Base-by-base conservation (phyloP, 2,329 filamentous ascomycete species). In the Alternaria arborescens region DNA sequence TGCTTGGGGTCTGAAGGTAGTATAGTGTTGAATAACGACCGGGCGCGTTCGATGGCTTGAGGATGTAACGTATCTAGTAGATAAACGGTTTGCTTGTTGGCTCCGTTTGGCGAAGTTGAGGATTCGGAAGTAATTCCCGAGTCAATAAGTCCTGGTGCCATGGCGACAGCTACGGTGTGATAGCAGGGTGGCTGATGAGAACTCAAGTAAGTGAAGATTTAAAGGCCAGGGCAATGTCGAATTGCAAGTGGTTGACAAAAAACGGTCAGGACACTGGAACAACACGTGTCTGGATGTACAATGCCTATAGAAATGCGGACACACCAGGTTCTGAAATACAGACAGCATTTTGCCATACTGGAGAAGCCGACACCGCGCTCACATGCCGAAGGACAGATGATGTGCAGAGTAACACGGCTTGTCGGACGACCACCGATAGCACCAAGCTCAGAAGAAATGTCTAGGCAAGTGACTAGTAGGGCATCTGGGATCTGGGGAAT, bases 41-140 rank as follows among this genome's bases (percentile, higher is more conserved):
- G 71, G 6, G 75, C 76, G 44, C 77, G 78, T 22, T 68, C 67
- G 5, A 77, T 62, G 5, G 80, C 81, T 36, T 71, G 58, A 0
- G 77, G 76, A 52, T 81, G 79, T 51, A 81, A 80, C 3, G 44
- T 64, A 43, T 83, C 80, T 4, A 83, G 66, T 0, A 82, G 60
- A 50, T 81, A 82, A 10, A 82, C 73, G 2, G 76, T 81, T 1
- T 77, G 78, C 71, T 80, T 70, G 20, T 43, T 22, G 8, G 16
- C 3, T 3, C 22, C 11, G 14, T 22, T 43, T 5, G 41, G 22
- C 41, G 41, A 22, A 24, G 41, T 12, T 14, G 41, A 43, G 4
- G 41, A 10, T 5, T 20, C 20, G 11, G 22, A 22, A 5, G 12
- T n/a, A n/a, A 11, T 20, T 22, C 8, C 41, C 24, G 41, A 24